Evolutionary conservation across 495 filamentous ascomycete species (phyloP).

Genomic region (Penicillium crystallinum): DNA sequence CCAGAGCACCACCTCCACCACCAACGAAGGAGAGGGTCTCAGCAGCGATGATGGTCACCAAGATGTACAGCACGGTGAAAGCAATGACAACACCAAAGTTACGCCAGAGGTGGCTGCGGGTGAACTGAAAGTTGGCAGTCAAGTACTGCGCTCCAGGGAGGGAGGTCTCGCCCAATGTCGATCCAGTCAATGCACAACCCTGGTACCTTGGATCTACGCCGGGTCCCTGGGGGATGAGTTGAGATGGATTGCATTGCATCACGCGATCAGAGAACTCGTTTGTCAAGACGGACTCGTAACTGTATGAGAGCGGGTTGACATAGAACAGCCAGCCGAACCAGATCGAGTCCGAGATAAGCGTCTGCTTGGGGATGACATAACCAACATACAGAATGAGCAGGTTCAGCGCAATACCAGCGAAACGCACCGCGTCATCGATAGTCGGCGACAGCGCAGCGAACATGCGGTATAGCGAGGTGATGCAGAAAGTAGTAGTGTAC

Average conservation of each 20-base stretch:
- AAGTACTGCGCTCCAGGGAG: constrained; percentile 61
- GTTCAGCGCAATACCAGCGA: constrained; percentile 64
- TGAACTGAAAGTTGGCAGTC: constrained; percentile 51
- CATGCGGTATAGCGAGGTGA: constrained; percentile 71
- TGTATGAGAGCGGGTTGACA: constrained; percentile 70
- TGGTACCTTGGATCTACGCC: constrained; percentile 48
- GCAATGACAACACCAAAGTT: constrained; percentile 74
- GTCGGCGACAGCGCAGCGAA: constrained; percentile 66
- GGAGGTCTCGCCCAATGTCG: constrained; percentile 34
- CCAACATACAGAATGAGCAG: constrained; percentile 71
- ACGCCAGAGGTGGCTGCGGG: constrained; percentile 64
- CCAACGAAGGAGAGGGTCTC: constrained; percentile 50
- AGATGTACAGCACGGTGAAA: constrained; percentile 62
- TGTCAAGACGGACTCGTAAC: constrained; percentile 63
- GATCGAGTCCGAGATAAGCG: constrained; percentile 56
- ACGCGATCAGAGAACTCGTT: constrained; percentile 60
- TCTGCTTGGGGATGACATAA: constrained; percentile 66
- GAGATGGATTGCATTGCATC: constrained; percentile 55
- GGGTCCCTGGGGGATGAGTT: constrained; percentile 54
- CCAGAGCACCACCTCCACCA: constrained; percentile 53
- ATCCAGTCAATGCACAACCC: constrained; percentile 58
- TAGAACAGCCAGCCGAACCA: constrained; percentile 81
- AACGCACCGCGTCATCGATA: constrained; percentile 69
- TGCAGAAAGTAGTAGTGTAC: constrained; percentile 60
- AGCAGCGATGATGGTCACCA: constrained; percentile 58